Conservation (phyloP, 345 rosid species). For the Balakata baccata region DNA sequence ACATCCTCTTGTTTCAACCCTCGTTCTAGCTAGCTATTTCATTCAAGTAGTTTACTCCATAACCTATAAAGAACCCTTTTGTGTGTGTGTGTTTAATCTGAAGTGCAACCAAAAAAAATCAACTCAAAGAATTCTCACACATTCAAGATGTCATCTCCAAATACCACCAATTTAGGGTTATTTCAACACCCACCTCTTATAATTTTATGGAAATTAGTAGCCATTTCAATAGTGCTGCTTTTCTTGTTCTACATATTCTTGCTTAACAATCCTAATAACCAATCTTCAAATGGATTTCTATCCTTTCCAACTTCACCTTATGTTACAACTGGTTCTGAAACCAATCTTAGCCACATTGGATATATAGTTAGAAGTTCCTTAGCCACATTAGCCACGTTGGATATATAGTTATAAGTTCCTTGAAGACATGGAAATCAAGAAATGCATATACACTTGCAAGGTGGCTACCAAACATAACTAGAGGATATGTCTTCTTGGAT, state of each 20-base stretch:
- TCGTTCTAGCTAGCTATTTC: too few species aligned
- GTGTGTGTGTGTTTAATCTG: too few species aligned
- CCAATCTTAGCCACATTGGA: conserved; percentile 20
- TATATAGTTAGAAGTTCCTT: conserved; percentile 15
- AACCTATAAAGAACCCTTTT: too few species aligned
- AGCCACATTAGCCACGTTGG: conserved; percentile 24
- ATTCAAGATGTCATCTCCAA: background rate
- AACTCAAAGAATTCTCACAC: too few species aligned
- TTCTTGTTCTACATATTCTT: conserved; percentile 17
- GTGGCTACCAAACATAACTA: conserved; percentile 27
- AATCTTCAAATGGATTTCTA: background rate
- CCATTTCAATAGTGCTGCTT: conserved; percentile 1
- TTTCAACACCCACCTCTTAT: background rate
- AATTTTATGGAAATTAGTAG: conserved; percentile 9
- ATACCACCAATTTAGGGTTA: too few species aligned
- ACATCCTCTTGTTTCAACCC: too few species aligned
- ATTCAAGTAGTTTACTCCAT: too few species aligned
- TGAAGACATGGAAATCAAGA: conserved; percentile 17
- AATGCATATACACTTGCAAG: conserved; percentile 12
- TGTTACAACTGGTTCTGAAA: background rate
- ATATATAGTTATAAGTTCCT: conserved; percentile 13
- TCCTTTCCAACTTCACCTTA: background rate
- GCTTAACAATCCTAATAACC: background rate
- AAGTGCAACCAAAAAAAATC: too few species aligned
- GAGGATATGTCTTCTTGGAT: conserved; percentile 22